Evolutionary conservation across 441 rosid species (phyloP).

Genomic region (California macrophylla): DNA sequence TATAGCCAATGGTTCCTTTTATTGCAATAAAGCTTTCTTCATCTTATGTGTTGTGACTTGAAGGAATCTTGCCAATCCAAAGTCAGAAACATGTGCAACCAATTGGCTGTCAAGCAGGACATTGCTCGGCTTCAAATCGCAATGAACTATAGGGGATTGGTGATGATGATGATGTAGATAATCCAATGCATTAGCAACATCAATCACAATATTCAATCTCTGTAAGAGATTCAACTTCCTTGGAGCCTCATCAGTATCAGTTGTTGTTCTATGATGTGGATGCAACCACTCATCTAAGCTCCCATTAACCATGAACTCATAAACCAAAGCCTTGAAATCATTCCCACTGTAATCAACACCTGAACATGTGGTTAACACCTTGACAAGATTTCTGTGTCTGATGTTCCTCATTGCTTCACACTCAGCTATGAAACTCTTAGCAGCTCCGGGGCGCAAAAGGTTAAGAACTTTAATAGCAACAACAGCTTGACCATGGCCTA

Average conservation of each 20-base stretch:
- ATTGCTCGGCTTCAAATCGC: constrained; percentile 18
- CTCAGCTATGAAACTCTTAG: constrained; percentile 16
- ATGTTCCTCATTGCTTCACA: constrained; percentile 7
- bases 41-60: accelerated
- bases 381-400: constrained; percentile 12
- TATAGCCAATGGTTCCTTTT: constrained; percentile 12
- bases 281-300: constrained; percentile 13
- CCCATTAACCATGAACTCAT: constrained; percentile 17
- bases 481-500: neutral
- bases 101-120: constrained; percentile 3
- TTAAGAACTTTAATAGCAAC: constrained; percentile 14
- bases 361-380: constrained; percentile 13
- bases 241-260: neutral
- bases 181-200: neutral
- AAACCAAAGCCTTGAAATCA: constrained; percentile 16
- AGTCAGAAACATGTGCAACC: constrained; percentile 11
- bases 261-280: neutral
- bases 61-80: constrained; percentile 11
- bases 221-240: neutral
- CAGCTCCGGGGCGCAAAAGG: constrained; percentile 8
- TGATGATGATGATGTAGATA: constrained; percentile 12
- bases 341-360: constrained; percentile 5
- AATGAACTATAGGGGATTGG: neutral
- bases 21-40: constrained; percentile 1
- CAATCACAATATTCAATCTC: constrained; percentile 8